Percentiles rank a stretch among this genome's conserved stretches.
These are phyloP conservation scores for Sistotremastrum niveocremeum DNA, from an alignment of 768 basidiomycete genomes.

Conservation along the genomic window DNA sequence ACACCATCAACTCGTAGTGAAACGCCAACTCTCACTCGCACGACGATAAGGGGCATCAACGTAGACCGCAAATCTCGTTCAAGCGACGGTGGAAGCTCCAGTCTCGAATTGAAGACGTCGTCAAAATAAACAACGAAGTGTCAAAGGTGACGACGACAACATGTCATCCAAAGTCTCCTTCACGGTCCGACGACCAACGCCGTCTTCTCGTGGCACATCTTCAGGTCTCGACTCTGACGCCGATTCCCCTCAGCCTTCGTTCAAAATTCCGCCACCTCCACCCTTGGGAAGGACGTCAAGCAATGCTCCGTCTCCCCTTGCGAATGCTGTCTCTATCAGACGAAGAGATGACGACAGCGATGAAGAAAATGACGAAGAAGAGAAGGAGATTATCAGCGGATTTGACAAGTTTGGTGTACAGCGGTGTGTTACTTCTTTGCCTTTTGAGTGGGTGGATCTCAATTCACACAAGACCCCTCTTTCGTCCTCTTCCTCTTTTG, in stretches of 20 bases:
- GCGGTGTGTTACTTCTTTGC: slow-evolving; percentile 54
- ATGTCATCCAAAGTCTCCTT: slow-evolving; percentile 54
- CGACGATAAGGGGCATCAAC: no score
- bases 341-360: slow-evolving; percentile 3
- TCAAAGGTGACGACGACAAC: slow-evolving; percentile 6
- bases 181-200: slow-evolving; percentile 69
- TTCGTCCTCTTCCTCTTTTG: slow-evolving; percentile 8
- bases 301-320: slow-evolving; percentile 32
- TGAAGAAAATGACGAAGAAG: background rate
- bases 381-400: slow-evolving; percentile 21
- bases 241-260: slow-evolving; percentile 19
- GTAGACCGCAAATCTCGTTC: no score
- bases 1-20: no score
- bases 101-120: no score
- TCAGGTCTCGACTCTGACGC: slow-evolving; percentile 50
- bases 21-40: no score
- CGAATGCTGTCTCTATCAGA: slow-evolving; percentile 15
- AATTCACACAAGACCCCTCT: slow-evolving; percentile 55
- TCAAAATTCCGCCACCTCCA: slow-evolving; percentile 47
- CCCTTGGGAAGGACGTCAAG: slow-evolving; percentile 43
- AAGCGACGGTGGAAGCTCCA: no score
- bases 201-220: slow-evolving; percentile 46
- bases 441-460: slow-evolving; percentile 30
- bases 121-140: slow-evolving; percentile 5
- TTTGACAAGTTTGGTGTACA: slow-evolving; percentile 64